These are phyloP conservation scores for Aspergillus mulundensis DNA, from an alignment of 495 filamentous ascomycete genomes.

Conservation along the genomic window DNA sequence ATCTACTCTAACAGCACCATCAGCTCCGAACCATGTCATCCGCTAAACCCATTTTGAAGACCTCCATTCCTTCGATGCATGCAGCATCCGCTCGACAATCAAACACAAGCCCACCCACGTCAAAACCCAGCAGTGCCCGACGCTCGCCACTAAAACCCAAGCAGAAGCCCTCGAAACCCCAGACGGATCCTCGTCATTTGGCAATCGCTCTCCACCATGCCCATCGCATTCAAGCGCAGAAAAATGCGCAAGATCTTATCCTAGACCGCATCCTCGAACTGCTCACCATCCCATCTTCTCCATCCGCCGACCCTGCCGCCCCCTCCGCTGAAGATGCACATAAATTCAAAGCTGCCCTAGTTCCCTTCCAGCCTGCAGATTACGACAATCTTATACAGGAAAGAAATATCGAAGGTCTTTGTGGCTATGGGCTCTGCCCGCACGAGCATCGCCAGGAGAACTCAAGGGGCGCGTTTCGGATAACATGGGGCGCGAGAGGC, in stretches of 20 bases:
- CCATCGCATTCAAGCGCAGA: conserved; percentile 69
- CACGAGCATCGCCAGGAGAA: conserved; percentile 46
- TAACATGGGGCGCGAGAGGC: conserved; percentile 46
- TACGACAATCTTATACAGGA: conserved; percentile 84
- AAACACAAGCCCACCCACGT: conserved; percentile 15
- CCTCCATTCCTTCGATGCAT: conserved; percentile 34
- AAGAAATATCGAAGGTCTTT: conserved; percentile 71
- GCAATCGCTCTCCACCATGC: conserved; percentile 76
- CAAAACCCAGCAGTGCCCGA: conserved; percentile 18
- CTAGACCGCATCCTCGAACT: conserved; percentile 66
- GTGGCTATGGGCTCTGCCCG: conserved; percentile 80
- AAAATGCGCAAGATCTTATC: conserved; percentile 66
- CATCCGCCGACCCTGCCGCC: conserved; percentile 50
- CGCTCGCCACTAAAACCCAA: conserved; percentile 21
- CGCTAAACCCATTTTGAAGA: conserved; percentile 56
- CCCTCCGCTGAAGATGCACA: conserved; percentile 55
- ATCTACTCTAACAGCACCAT: background rate
- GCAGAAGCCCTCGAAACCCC: conserved; percentile 34
- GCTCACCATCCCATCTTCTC: conserved; percentile 51
- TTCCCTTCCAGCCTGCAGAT: conserved; percentile 75
- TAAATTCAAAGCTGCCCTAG: conserved; percentile 54
- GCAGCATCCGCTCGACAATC: conserved; percentile 30
- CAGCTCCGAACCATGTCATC: conserved; percentile 18
- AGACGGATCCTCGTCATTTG: conserved; percentile 48
- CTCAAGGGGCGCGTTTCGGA: conserved; percentile 42